These are phyloP conservation scores for Colletotrichum australisinense DNA, from an alignment of 2,329 filamentous ascomycete genomes.

Conservation along the genomic window DNA sequence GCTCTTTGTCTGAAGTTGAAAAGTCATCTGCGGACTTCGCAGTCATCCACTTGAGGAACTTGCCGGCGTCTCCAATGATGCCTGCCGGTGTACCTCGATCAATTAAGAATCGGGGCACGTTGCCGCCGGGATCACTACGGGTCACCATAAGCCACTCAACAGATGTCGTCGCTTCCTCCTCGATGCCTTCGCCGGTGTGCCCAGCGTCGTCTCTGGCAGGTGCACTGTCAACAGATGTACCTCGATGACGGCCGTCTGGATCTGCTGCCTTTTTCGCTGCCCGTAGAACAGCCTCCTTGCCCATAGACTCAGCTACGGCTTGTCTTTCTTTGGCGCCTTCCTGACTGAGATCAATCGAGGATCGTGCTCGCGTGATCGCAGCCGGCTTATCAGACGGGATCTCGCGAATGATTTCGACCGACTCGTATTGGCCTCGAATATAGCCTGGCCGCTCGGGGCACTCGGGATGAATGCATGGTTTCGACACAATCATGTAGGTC, in stretches of 20 bases:
- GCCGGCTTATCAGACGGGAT: conserved; percentile 67
- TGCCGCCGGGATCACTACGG: conserved; percentile 87
- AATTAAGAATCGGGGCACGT: conserved; percentile 90
- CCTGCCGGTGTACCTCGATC: conserved; percentile 86
- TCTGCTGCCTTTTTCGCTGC: conserved; percentile 42
- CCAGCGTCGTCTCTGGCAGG: conserved; percentile 44
- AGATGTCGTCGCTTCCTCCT: conserved; percentile 51
- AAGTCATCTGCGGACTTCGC: conserved; percentile 52
- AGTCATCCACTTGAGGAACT: conserved; percentile 82
- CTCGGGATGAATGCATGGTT: conserved; percentile 82
- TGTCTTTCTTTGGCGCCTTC: conserved; percentile 45
- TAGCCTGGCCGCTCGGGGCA: conserved; percentile 77
- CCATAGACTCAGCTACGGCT: conserved; percentile 42
- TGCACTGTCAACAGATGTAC: conserved; percentile 32
- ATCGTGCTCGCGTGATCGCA: conserved; percentile 53
- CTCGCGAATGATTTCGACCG: conserved; percentile 90
- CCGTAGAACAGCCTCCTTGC: conserved; percentile 56
- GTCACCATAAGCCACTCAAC: conserved; percentile 96
- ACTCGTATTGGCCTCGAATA: conserved; percentile 89
- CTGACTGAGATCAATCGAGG: conserved; percentile 55
- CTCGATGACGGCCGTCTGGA: conserved; percentile 43
- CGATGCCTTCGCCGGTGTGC: conserved; percentile 16
- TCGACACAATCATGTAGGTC: conserved; percentile 89
- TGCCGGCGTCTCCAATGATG: conserved; percentile 82
- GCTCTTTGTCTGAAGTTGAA: conserved; percentile 35